Conservation (phyloP, 2,329 filamentous ascomycete genomes). For the Lachnellula suecica region DNA sequence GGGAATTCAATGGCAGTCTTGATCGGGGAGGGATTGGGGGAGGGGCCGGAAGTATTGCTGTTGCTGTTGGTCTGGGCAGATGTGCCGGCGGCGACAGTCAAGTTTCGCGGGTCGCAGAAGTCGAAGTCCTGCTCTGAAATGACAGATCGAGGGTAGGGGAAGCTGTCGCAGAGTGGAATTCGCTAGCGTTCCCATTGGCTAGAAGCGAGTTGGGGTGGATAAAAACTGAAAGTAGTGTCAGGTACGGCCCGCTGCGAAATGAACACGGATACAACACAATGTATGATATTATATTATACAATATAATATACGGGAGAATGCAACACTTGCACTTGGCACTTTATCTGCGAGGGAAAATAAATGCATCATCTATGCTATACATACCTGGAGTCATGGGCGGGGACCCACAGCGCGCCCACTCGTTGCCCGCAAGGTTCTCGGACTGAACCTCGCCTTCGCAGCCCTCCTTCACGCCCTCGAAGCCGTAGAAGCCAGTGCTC, state of each 20-base stretch:
- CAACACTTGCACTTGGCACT: too few species aligned
- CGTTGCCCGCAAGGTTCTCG: slow-evolving; percentile 70
- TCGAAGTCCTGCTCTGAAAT: slow-evolving; percentile 69
- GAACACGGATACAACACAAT: not conserved
- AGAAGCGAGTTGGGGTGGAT: slow-evolving; percentile 67
- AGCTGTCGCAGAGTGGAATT: slow-evolving; percentile 69
- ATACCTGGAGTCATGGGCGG: slow-evolving; percentile 90
- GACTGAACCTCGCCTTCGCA: slow-evolving; percentile 69
- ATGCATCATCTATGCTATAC: slow-evolving; percentile 36
- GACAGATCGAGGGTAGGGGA: slow-evolving; percentile 70
- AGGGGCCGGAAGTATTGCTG: slow-evolving; percentile 10
- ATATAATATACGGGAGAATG: too few species aligned
- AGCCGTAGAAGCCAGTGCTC: slow-evolving; percentile 73
- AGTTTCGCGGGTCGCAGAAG: slow-evolving; percentile 88
- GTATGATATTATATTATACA: too few species aligned
- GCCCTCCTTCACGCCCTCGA: slow-evolving; percentile 67
- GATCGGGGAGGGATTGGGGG: slow-evolving; percentile 37
- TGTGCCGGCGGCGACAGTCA: slow-evolving; percentile 66
- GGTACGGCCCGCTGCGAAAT: slow-evolving; percentile 15
- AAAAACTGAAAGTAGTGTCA: slow-evolving; percentile 49
- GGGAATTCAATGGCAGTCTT: slow-evolving; percentile 58
- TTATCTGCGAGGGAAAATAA: too few species aligned
- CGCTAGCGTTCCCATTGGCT: slow-evolving; percentile 57
- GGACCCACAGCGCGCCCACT: slow-evolving; percentile 76
- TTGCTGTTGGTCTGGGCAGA: not conserved